These are phyloP conservation scores for Myxozyma neotropica DNA, from an alignment of 805 yeast genomes.

Conservation along the genomic window DNA sequence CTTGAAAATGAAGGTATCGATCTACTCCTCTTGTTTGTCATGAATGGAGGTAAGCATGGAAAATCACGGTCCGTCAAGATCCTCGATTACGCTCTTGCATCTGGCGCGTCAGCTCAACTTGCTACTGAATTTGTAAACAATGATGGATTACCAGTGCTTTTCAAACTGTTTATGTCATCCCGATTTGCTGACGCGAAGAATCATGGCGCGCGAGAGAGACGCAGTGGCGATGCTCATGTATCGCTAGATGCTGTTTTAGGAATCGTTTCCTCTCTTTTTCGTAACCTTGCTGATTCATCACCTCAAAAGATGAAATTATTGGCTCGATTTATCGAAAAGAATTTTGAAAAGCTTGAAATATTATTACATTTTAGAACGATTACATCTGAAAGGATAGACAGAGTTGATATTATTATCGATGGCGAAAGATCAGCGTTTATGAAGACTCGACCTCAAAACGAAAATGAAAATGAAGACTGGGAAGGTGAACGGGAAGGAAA, in stretches of 20 bases:
- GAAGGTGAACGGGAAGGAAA: slow-evolving; percentile 23
- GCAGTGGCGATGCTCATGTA: slow-evolving; percentile 13
- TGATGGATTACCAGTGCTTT: slow-evolving; percentile 30
- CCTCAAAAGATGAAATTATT: slow-evolving; percentile 27
- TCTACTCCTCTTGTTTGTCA: slow-evolving; percentile 26
- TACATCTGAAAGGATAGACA: slow-evolving; percentile 14
- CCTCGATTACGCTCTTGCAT: slow-evolving; percentile 31
- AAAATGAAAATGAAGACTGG: slow-evolving; percentile 19
- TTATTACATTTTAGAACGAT: slow-evolving; percentile 14
- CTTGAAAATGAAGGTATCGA: slow-evolving; percentile 35
- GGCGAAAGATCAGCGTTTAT: slow-evolving; percentile 20
- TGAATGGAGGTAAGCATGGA: slow-evolving; percentile 29
- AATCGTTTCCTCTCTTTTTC: slow-evolving; percentile 30
- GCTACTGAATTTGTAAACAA: slow-evolving; percentile 29
- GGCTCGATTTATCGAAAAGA: slow-evolving; percentile 33
- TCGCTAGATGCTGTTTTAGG: slow-evolving; percentile 33
- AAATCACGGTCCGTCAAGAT: slow-evolving; percentile 27
- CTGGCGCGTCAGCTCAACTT: slow-evolving; percentile 15
- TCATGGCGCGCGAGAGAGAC: slow-evolving; percentile 18
- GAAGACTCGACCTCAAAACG: slow-evolving; percentile 15
- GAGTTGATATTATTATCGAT: slow-evolving; percentile 4
- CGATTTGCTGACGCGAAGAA: slow-evolving; percentile 18
- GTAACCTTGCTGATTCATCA: slow-evolving; percentile 32
- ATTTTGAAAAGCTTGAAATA: slow-evolving; percentile 27
- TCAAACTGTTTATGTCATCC: slow-evolving; percentile 30